Base-by-base conservation (phyloP, 805 yeast genomes). In the Candida caryicola region DNA sequence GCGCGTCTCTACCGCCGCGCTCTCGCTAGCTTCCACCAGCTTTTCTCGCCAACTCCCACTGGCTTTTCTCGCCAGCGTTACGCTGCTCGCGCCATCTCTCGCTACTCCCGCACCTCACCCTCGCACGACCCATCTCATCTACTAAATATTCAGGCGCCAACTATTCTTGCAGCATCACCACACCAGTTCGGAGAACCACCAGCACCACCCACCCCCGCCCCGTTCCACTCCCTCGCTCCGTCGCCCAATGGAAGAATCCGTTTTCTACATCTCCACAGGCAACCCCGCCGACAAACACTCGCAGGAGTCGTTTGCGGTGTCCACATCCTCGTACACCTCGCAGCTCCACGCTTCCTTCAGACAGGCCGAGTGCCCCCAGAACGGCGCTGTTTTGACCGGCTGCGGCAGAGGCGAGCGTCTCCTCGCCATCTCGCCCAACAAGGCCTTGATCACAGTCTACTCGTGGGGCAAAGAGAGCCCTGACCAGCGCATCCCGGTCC, bases 401-500 rank as follows among this genome's bases (percentile, higher is more conserved):
- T 40, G 69, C 19, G 71, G 74, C 4, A 41, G 57, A 5, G 77
- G 78, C 12, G 74, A 74, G 29, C 71, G 78, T 39, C 54, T 83
- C 10, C 74, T 86, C 44, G 79, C 77, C 7, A 85, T 87, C 1
- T 79, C 82, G 43, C 66, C 69, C n/a, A 76, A 73, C 29, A 85
- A 83, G 54, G 93, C 96, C 0, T 60, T 88, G 43, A 64, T 90
- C 19, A 81, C 84, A 45, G 83, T 82, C 2, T 90, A 87, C 54
- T 62, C 78, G 4, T 72, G 81, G 67, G 83, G 86, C 15, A 79
- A 82, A 47, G 85, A 79, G 71, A 69, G 86, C 23, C 76, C 81
- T 4, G 87, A 85, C 48, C 93, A 89, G 64, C 71, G 82, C 51
- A 71, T 90, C 29, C 93, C 96, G 0, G 69, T 90, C 10, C 96